Base-by-base conservation (phyloP, 768 basidiomycete species). In the Suillus bovinus region DNA sequence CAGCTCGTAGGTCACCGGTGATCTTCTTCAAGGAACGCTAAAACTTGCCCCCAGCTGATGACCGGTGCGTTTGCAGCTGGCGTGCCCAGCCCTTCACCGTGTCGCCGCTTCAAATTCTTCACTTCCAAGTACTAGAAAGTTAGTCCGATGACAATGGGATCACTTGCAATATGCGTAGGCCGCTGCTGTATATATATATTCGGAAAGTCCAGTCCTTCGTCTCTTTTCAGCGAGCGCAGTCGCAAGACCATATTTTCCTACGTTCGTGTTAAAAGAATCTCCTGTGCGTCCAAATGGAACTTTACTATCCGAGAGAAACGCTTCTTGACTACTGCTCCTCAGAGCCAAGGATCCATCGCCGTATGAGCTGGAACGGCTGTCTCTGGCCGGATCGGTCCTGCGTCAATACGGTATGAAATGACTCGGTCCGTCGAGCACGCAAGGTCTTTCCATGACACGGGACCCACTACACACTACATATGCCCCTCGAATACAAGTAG, bases 11-110 rank as follows among this genome's bases (percentile, higher is more conserved):
- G 16, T 42, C 42, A 42, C 11, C 16, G 41, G 10, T 14, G 24
- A 14, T 14, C 14, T 20, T 52, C 50, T 52, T 29, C 17, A 31
- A 52, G 27, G 46, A 52, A 52, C 50, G 50, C 27, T 52, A 20
- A 52, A 52, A 52, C 50, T 52, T 52, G 29, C 50, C 50, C 31
- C 50, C 50, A 31, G 16, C 49, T 50, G 42, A 31, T 31, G 29
- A 31, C 3, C 50, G 29, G 10, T 11, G 29, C 49, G 17, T 6
- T 20, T 29, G 17, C 29, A 29, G 49, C 17, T 52, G 50, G 20
- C 20, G 1, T 31, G 29, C 50, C 17, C 50, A 31, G 50, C 50
- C 50, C 50, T 31, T 52, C 29, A 13, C 29, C 29, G 10, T 9
- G 9, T 31, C 50, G 50, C 50, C 50, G 29, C 29, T 52, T 52